Base-by-base conservation (phyloP, 352 stramenopile species). In the Phytopythium litorale region DNA sequence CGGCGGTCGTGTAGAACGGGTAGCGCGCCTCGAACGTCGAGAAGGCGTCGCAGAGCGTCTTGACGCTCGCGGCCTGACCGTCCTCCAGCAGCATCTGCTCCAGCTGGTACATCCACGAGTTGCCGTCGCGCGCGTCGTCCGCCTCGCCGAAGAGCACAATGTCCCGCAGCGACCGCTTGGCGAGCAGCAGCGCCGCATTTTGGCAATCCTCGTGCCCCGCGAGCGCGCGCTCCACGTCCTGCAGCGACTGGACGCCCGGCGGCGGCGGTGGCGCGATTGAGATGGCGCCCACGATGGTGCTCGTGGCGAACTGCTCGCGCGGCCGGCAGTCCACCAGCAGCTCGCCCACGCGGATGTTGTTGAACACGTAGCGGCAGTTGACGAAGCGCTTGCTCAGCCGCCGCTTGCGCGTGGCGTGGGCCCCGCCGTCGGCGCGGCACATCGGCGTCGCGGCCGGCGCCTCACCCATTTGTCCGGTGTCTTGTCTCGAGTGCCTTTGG, bases 311-410 rank as follows among this genome's bases (percentile, higher is more conserved):
- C 35, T 63, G 58, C 3, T 74, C 61, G 18, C 56, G 38, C 12
- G 62, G 46, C 19, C 84, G 77, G 25, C 69, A 67, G 68, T 93
- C 84, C n/a, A 92, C 40, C 21, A 93, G 23, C 35, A 91, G 16
- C 52, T 80, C 75, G 42, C 84, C 84, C 12, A 83, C 71, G 53
- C 84, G 72, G 49, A 92, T 71, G 48, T 89, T 77, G 77, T 93
- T 92, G 64, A 83, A 91, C 30, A 92, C 78, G 80, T 79, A 93
- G 45, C 69, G 77, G 23, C 66, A 74, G 63, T 84, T 71, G 28
- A 90, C 82, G 18, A 58, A 32, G n/a, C 69, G 62, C 32, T 56
- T 71, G 37, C 53, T 42, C 49, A 68, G 56, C 50, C 32, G 62
- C 48, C 63, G 66, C 56, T 63, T 73, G 57, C 60, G 32, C 28